Conservation (phyloP, 2,329 filamentous ascomycete genomes). For the Trichoderma polysporum region DNA sequence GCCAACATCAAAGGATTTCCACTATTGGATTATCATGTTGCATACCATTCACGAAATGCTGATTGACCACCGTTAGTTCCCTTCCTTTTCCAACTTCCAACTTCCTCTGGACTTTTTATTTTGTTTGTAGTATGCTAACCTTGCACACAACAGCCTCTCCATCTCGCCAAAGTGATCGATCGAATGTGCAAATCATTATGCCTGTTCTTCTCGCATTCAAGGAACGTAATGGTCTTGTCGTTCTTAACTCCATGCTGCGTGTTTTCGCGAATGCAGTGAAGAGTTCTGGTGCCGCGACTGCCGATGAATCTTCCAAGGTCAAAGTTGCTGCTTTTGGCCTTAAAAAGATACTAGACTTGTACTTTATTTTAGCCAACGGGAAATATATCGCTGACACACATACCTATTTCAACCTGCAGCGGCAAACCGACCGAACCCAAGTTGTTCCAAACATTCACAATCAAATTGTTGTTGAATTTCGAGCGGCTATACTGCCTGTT, state of each 20-base stretch:
- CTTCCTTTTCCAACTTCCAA: slow-evolving; percentile 20
- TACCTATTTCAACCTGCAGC: slow-evolving; percentile 50
- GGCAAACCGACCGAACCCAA: slow-evolving; percentile 44
- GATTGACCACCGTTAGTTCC: slow-evolving; percentile 59
- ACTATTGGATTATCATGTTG: slow-evolving; percentile 80
- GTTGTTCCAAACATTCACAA: slow-evolving; percentile 48
- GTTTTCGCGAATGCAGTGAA: slow-evolving; percentile 52
- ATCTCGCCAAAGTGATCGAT: slow-evolving; percentile 49
- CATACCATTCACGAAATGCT: slow-evolving; percentile 76
- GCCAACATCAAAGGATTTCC: slow-evolving; percentile 63
- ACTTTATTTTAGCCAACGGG: slow-evolving; percentile 70
- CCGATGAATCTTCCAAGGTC: slow-evolving; percentile 45
- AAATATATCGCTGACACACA: slow-evolving; percentile 79
- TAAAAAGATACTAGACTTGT: slow-evolving; percentile 83
- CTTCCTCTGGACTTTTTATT: neutral
- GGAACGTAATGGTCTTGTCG: slow-evolving; percentile 71
- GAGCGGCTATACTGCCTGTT: slow-evolving; percentile 74
- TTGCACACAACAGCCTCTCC: slow-evolving; percentile 24
- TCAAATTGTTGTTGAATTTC: slow-evolving; percentile 84
- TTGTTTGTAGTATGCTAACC: slow-evolving; percentile 27
- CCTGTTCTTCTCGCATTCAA: slow-evolving; percentile 86
- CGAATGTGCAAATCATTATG: slow-evolving; percentile 59
- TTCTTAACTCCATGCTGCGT: slow-evolving; percentile 69
- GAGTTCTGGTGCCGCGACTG: slow-evolving; percentile 40
- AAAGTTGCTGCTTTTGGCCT: slow-evolving; percentile 59